A percentile compares a stretch with the other conserved stretches of the same genome.
Evolutionary conservation across 169 alveolate genomes (phyloP).

Genomic region (Eimeria acervulina): DNA sequence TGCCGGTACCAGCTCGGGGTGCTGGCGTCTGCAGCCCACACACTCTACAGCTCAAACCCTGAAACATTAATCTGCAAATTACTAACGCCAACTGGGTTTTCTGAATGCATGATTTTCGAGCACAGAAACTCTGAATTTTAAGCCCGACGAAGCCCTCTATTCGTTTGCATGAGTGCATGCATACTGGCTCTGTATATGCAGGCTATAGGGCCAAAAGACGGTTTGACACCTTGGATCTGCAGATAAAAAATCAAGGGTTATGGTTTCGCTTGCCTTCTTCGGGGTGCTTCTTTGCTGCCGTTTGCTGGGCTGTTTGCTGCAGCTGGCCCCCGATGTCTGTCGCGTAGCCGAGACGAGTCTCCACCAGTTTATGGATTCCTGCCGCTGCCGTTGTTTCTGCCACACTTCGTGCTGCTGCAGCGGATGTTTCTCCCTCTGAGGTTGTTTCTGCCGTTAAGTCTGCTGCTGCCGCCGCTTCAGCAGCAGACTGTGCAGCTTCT

Average conservation of each 20-base stretch:
- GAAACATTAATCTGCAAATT: background rate
- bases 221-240: background rate
- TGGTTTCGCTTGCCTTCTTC: conserved; percentile 22
- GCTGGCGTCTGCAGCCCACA: conserved; percentile 84
- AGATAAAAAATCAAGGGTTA: background rate
- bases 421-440: background rate
- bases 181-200: background rate
- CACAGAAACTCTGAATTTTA: background rate
- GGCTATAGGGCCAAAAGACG: background rate
- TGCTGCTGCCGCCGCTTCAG: conserved; percentile 3
- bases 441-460: background rate
- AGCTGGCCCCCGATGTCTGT: conserved; percentile 54
- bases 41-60: background rate
- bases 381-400: conserved; percentile 8
- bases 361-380: conserved; percentile 19
- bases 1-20: conserved; percentile 87
- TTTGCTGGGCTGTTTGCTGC: conserved; percentile 52
- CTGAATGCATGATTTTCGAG: background rate
- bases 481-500: background rate
- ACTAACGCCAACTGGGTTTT: background rate
- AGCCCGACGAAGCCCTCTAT: background rate
- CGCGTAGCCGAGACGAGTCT: conserved; percentile 13
- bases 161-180: background rate
- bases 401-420: conserved; percentile 7
- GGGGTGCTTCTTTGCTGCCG: conserved; percentile 69